Evolutionary conservation across 139 green algal genomes (phyloP).

Genomic region (Chlorella sp.): DNA sequence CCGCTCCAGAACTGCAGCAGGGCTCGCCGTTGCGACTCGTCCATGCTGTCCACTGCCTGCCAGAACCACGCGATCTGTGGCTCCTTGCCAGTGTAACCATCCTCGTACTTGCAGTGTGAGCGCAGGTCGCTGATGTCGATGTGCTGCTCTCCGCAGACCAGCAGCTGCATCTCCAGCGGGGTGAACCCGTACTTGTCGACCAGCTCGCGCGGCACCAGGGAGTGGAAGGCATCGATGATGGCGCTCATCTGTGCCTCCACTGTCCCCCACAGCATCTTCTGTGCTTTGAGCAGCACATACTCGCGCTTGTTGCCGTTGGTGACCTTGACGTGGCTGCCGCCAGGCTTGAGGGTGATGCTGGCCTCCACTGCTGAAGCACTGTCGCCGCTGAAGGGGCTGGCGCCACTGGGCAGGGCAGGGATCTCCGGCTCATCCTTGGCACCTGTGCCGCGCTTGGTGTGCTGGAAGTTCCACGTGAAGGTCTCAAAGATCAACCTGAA

Average conservation of each 20-base stretch:
- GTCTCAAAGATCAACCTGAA: slow-evolving; percentile 60
- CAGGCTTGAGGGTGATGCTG: slow-evolving; percentile 36
- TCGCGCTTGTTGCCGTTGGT: slow-evolving; percentile 51
- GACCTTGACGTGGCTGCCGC: neutral
- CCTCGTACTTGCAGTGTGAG: slow-evolving; percentile 48
- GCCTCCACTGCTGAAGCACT: slow-evolving; percentile 16
- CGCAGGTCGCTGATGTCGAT: slow-evolving; percentile 38
- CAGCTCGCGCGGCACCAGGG: slow-evolving; percentile 46
- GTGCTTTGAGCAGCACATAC: slow-evolving; percentile 58
- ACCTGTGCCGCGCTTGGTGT: neutral
- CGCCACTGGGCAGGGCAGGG: neutral
- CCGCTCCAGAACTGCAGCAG: slow-evolving; percentile 63
- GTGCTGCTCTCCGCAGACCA: slow-evolving; percentile 54
- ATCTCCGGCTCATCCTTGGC: neutral
- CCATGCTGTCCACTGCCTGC: slow-evolving; percentile 43
- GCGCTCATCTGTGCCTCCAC: slow-evolving; percentile 50
- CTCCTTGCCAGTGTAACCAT: slow-evolving; percentile 59
- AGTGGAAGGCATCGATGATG: slow-evolving; percentile 56
- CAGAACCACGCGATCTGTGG: slow-evolving; percentile 53
- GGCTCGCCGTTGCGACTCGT: slow-evolving; percentile 41
- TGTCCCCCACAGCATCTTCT: slow-evolving; percentile 54
- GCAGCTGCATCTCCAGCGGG: slow-evolving; percentile 63
- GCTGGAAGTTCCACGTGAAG: slow-evolving; percentile 47
- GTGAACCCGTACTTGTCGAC: slow-evolving; percentile 74
- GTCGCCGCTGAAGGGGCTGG: neutral